Percentiles rank a stretch among this genome's conserved stretches.
Conservation (phyloP, 1,284 basidiomycete genomes). For the Mycena citricolor region DNA sequence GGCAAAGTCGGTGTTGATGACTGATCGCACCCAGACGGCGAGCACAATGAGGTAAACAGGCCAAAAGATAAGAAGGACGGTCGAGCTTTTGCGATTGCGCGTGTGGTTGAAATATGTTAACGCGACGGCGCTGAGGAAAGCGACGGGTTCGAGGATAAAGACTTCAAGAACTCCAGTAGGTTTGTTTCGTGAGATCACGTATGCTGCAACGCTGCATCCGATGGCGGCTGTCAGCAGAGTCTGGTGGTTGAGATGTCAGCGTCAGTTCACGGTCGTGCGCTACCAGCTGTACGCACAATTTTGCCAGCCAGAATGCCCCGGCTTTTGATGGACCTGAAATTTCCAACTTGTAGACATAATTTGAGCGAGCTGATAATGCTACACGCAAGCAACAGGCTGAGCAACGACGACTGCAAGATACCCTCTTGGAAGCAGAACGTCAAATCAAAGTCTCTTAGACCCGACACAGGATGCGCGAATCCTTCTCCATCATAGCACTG, state of each 20-base stretch:
- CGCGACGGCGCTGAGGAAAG: conserved; percentile 44
- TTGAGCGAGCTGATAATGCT: conserved; percentile 13
- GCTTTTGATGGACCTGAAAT: conserved; percentile 40
- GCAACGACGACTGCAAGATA: conserved; percentile 47
- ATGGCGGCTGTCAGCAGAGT: conserved; percentile 44
- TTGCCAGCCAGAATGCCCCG: conserved; percentile 56
- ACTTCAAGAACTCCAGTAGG: conserved; percentile 53
- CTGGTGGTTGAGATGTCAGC: conserved; percentile 34
- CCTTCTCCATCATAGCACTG: conserved; percentile 55
- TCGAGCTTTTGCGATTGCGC: conserved; percentile 72
- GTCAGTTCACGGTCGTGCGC: no score
- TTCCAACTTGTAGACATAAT: conserved; percentile 23
- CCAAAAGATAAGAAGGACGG: conserved; percentile 82
- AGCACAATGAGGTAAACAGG: conserved; percentile 62
- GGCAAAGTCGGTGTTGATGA: conserved; percentile 33
- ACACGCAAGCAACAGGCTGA: conserved; percentile 33
- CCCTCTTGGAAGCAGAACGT: conserved; percentile 84
- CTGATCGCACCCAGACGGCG: conserved; percentile 65
- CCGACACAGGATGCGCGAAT: conserved; percentile 65
- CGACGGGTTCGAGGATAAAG: conserved; percentile 59
- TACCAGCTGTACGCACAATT: conserved; percentile 62
- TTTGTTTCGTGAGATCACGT: conserved; percentile 35
- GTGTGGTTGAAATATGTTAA: conserved; percentile 74
- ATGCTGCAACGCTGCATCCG: conserved; percentile 37
- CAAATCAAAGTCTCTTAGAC: conserved; percentile 68